Evolutionary conservation across 192 early-diverging fungal species (phyloP), one percentile per base, ranked within the genome.

Genomic region (Coemansia sp.): DNA sequence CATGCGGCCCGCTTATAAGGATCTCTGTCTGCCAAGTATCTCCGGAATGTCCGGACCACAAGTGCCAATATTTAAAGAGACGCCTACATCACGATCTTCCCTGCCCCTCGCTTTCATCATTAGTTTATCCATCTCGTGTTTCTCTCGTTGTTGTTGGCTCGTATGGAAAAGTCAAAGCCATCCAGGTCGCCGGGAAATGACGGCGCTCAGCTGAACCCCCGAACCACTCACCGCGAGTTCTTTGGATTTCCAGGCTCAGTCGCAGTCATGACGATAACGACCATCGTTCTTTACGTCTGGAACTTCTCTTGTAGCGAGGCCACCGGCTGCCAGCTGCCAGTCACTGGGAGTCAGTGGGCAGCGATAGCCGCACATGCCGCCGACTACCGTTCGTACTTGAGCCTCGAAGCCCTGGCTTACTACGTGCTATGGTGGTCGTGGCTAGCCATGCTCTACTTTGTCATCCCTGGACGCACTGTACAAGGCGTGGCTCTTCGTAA

Each of bases 221-320:
- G 80, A 68, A 87, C 94, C 10, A 87, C 85, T 9, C 81, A 86
- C 63, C 94, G 90, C 73, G 96, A 96, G 74, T 98, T 98, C 69
- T 75, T 93, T 19, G 91, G 90, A 13, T 86, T 87, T 2, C 74
- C 85, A 34, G 89, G 89, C 29, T 79, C 91, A 3, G 62, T 86
- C 24, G 74, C 76, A 24, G 87, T 92, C 71, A 78, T 90, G 44
- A 63, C 72, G 5, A 66, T 66, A 53, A 74, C 84, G 31, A 59
- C 79, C 34, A 39, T 73, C 50, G 70, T 86, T 3, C 70, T 86
- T 44, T 72, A 69, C 37, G 53, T 81, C 34, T 75, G 81, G 79
- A 77, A 85, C 79, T 79, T 77, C 60, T 73, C 72, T 42, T 81
- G 85, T 63, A 74, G 81, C 60, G 67, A 61, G n/a, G 36, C 36